Evolutionary conservation across 2,329 filamentous ascomycete species (phyloP).

Genomic region (Pseudogymnoascus verrucosus): DNA sequence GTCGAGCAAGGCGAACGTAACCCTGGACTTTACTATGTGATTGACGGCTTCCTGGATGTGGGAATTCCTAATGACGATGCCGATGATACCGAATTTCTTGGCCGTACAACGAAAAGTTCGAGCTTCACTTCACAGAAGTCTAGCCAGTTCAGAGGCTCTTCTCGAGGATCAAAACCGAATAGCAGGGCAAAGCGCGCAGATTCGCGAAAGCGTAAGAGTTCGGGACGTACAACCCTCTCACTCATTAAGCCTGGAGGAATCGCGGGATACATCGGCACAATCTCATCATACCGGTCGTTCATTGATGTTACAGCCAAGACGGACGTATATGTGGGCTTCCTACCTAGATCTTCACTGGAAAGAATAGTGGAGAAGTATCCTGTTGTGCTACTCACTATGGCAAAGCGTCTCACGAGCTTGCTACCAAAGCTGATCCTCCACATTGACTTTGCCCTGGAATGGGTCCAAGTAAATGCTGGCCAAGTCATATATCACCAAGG

Average conservation of each 20-base stretch:
- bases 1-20: constrained; percentile 97
- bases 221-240: constrained; percentile 65
- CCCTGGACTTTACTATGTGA: constrained; percentile 92
- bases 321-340: constrained; percentile 93
- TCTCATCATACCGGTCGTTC: constrained; percentile 92
- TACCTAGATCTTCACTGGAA: constrained; percentile 78
- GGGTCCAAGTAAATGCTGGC: constrained; percentile 92
- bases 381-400: constrained; percentile 88
- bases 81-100: constrained; percentile 24
- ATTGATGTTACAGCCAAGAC: constrained; percentile 97
- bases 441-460: constrained; percentile 96
- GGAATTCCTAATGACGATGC: constrained; percentile 60
- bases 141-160: constrained; percentile 36
- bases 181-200: constrained; percentile 23
- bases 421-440: constrained; percentile 85
- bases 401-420: constrained; percentile 84
- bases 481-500: constrained; percentile 90
- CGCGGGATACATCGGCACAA: constrained; percentile 87
- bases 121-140: constrained; percentile 21
- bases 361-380: constrained; percentile 89
- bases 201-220: constrained; percentile 40
- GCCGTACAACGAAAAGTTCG: constrained; percentile 15
- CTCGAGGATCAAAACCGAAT: constrained; percentile 19
- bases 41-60: constrained; percentile 94
- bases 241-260: constrained; percentile 91